Evolutionary conservation across 257 asterid species (phyloP), one percentile per base, ranked within the genome.

Genomic region (Solanum etuberosum): DNA sequence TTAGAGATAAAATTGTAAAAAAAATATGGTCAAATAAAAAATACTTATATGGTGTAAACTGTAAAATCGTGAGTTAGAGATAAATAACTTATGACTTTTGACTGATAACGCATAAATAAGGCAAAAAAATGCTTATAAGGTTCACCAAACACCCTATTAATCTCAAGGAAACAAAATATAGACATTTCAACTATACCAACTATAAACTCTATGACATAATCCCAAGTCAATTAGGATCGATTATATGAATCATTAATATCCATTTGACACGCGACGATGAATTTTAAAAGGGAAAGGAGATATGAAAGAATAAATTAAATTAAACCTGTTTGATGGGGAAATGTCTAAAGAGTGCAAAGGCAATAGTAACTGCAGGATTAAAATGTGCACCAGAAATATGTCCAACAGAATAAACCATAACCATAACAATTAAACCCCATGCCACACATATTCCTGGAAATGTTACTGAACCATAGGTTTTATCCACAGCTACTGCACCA

Each of bases 341-440:
- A 5, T 92, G 94, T 0, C 95, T 90, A 84, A 92, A 94, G 32
- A 94, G 54, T 77, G 95, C 93, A 61, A 94, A 92, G 13, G 95
- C 54, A 57, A 94, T 89, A 54, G 98, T 94, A 86, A 94, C 98
- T 1, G 98, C 98, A 7, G 98, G 98, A 84, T 94, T 94, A 68
- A 94, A 91, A 91, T 93, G 95, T 4, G 94, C 96, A 77, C 95
- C 98, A 63, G 96, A 94, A 85, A 94, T 93, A 74, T 94, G 98
- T 11, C 95, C 96, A 40, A 92, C 96, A 48, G 96, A 38, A 85
- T 94, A 94, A 42, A 94, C 85, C 96, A 93, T 92, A 5, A 94
- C 91, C 98, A 94, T 94, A 0, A 90, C 95, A 3, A 63, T 87
- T 81, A 94, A 85, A 1, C 96, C 98, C 86, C 93, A 94, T 2